Evolutionary conservation across 1,139 yeast genomes (phyloP), one percentile per base, ranked within the genome.

Genomic region (Yamadazyma jaroonii): DNA sequence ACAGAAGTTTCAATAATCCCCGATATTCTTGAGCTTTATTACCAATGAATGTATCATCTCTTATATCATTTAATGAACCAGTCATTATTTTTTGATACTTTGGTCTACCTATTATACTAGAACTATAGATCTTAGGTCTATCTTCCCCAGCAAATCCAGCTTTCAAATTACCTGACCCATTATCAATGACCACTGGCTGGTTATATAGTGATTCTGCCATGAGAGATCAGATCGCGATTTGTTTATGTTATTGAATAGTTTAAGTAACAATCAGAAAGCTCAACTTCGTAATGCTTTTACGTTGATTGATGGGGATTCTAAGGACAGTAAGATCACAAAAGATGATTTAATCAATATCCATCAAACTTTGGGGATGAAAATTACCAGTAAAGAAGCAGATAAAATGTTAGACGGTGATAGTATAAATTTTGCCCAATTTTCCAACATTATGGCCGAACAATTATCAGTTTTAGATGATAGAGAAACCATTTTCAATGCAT

Each of bases 141-240:
- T 87, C 94, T 49, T 86, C 94, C 12, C 97, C 97, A 1, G 97
- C 95, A 61, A 90, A 86, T 1, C 97, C 97, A 0, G 95, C 89
- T 56, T 88, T 85, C 40, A 89, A 69, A 35, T 77, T 74, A 2
- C 96, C 95, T 4, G 96, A 83, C n/a, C 97, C 97, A 65, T 87
- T 88, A 59, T 90, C 97, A 25, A 90, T 72, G 27, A 90, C 96
- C 34, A 90, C 79, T 2, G 97, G 96, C 61, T 90, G 97, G 60
- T 89, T 90, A 44, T 70, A 71, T 32, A 71, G 57, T 7, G 47
- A 32, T 20, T 37, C 40, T 24, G 30, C 34, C 39, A 32, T 32
- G 15, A 25, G 25, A 23, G 20, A 17, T 17, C 20, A 25, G 27
- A n/a, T 25, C 27, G 27, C 27, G 27, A 25, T n/a, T 20, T 21